These are phyloP conservation scores for Viola odorata DNA, from an alignment of 345 rosid species.

Conservation along the genomic window DNA sequence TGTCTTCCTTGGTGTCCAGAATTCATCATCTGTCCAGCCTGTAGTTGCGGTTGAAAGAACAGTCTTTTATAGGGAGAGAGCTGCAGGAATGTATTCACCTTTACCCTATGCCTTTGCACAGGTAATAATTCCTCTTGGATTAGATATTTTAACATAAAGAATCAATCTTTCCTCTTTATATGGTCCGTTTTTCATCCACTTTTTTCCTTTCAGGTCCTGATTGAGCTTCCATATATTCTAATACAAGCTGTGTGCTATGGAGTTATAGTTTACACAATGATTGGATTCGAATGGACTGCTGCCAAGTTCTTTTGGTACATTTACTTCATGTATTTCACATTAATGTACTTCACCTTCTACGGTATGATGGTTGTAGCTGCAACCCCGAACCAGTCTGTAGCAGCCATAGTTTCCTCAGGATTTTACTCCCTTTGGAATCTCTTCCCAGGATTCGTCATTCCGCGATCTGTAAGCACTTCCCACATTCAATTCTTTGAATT, in stretches of 20 bases:
- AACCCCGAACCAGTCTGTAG: constrained; percentile 53
- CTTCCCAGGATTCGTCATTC: constrained; percentile 4
- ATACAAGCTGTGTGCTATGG: constrained; percentile 43
- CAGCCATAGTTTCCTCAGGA: constrained; percentile 46
- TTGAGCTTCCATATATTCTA: constrained; percentile 49
- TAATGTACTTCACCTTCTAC: constrained; percentile 61
- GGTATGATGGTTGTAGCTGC: constrained; percentile 73
- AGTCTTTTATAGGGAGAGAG: constrained; percentile 69
- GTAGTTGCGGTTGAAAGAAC: constrained; percentile 64
- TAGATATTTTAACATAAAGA: not conserved
- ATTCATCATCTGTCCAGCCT: constrained; percentile 48
- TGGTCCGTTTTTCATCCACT: too few species aligned
- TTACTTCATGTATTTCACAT: constrained; percentile 54
- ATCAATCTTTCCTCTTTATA: not conserved
- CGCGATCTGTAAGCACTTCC: constrained; percentile 1
- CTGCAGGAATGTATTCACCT: constrained; percentile 73
- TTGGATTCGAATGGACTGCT: constrained; percentile 54
- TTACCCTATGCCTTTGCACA: constrained; percentile 71
- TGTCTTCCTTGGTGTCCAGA: constrained; percentile 61
- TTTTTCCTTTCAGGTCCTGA: constrained; percentile 31
- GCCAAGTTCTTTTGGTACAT: constrained; percentile 62
- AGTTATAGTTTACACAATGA: constrained; percentile 59
- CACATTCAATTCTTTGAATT: not conserved
- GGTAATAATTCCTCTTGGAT: constrained; percentile 2
- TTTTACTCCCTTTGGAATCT: constrained; percentile 45